These are phyloP conservation scores for Cicer arietinum DNA, from an alignment of 306 rosid species.

Conservation along the genomic window DNA sequence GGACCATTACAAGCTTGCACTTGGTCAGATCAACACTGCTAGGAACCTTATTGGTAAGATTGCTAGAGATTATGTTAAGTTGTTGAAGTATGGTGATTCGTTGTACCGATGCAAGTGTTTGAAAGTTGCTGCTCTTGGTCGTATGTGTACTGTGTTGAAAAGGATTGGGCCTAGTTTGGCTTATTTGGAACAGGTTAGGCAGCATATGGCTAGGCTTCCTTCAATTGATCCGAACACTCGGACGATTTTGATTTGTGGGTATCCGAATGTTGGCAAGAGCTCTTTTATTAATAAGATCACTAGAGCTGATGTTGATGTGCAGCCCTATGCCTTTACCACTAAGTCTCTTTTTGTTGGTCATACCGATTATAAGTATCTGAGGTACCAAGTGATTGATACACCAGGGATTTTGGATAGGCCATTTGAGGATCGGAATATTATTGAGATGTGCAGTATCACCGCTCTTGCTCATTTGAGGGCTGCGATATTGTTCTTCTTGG, in stretches of 20 bases:
- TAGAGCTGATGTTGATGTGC: slow-evolving; percentile 92
- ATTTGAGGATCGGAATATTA: slow-evolving; percentile 86
- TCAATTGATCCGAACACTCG: slow-evolving; percentile 82
- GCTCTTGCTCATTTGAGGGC: slow-evolving; percentile 91
- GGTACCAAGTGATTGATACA: slow-evolving; percentile 92
- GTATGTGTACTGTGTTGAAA: slow-evolving; percentile 93
- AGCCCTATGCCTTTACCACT: slow-evolving; percentile 92
- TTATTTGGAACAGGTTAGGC: slow-evolving; percentile 87
- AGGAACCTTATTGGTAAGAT: slow-evolving; percentile 83
- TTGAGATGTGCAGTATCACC: slow-evolving; percentile 95
- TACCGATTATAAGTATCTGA: slow-evolving; percentile 80
- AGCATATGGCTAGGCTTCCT: slow-evolving; percentile 93
- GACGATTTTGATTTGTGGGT: slow-evolving; percentile 84
- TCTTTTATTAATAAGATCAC: slow-evolving; percentile 91
- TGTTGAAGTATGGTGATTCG: slow-evolving; percentile 88
- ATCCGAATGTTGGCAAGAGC: slow-evolving; percentile 93
- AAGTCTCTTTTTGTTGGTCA: slow-evolving; percentile 91
- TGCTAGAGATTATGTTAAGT: slow-evolving; percentile 75
- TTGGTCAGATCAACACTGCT: slow-evolving; percentile 87
- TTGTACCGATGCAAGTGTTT: slow-evolving; percentile 78
- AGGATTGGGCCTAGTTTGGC: slow-evolving; percentile 89
- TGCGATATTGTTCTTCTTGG: slow-evolving; percentile 88
- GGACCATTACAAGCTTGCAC: slow-evolving; percentile 96
- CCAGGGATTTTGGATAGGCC: slow-evolving; percentile 95
- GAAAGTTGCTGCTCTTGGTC: slow-evolving; percentile 91